Base-by-base conservation (phyloP, 192 early-diverging fungal genomes). In the Lunasporangiospora selenospora region DNA sequence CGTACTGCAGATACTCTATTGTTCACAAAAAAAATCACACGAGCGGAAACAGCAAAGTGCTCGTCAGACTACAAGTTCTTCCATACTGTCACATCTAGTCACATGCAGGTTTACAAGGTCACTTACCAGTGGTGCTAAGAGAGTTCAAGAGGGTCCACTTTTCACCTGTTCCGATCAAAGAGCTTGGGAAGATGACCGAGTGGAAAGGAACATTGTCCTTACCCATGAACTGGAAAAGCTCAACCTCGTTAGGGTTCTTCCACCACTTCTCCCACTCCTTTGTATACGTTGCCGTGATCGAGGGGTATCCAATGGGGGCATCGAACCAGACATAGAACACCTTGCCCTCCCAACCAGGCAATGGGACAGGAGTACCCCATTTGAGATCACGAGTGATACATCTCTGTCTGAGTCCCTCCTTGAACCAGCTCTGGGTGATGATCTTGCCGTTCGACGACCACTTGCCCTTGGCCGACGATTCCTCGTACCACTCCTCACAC, bases 311-410 rank as follows among this genome's bases (percentile, higher is more conserved):
- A 58, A 99, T 95, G 53, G 91, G 92, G 24, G 98, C 98, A 65
- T 99, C 98, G 58, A 96, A 98, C 98, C 98, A 99, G 33, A 99
- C 98, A 76, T 99, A 99, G 47, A 99, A 98, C 18, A 98, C 96
- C 82, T 98, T 98, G 43, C 87, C 79, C 57, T 94, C 87, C 52
- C 83, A 95, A 16, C 90, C 93, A 10, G 79, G 75, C 24, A 91
- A 80, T 15, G 98, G 98, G 11, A 99, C 96, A 29, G 90, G 88
- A 33, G 93, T 93, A 32, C 98, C 98, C 98, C 98, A 99, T 73
- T 98, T 98, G 67, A 99, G 79, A 62, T 99, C 98, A 48, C 98
- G 91, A 36, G 96, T 99, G 62, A 99, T 99, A 77, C 95, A 96
- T 48, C 96, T 89, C 40, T 92, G 88, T 61, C 80, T 87, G 40